Conservation (phyloP, 352 stramenopile genomes). For the Pythium guiyangense region DNA sequence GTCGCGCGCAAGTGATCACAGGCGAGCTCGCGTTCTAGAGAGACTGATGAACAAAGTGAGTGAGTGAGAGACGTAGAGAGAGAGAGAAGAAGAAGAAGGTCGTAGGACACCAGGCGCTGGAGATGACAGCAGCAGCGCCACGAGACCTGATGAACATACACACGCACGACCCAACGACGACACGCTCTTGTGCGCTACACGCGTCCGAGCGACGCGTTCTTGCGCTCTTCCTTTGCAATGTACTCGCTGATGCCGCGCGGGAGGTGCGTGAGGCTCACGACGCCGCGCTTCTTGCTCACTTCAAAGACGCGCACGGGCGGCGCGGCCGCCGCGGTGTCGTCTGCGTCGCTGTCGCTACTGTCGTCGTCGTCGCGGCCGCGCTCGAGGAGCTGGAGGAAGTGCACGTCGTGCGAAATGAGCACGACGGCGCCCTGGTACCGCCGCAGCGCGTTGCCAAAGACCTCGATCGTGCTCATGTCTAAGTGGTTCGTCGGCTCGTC, state of each 20-base stretch:
- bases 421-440: slow-evolving; percentile 52
- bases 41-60: no score
- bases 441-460: slow-evolving; percentile 50
- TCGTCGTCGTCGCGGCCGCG: neutral
- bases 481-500: slow-evolving; percentile 96
- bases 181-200: no score
- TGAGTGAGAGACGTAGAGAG: no score
- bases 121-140: no score
- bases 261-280: slow-evolving; percentile 30
- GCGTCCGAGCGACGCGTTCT: slow-evolving; percentile 33
- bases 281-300: slow-evolving; percentile 42
- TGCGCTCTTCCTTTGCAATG: slow-evolving; percentile 35
- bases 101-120: neutral
- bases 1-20: slow-evolving; percentile 68
- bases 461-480: slow-evolving; percentile 88
- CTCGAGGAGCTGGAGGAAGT: slow-evolving; percentile 48
- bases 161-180: no score
- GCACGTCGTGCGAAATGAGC: slow-evolving; percentile 62
- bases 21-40: slow-evolving; percentile 62
- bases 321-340: slow-evolving; percentile 5
- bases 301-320: slow-evolving; percentile 34
- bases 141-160: no score
- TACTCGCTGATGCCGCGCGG: slow-evolving; percentile 29
- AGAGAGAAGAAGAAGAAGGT: no score
- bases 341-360: slow-evolving; percentile 7